Percentiles rank a stretch among this genome's conserved stretches.
Conservation (phyloP, 1,284 basidiomycete genomes). For the Coniferiporia sulphurascens region DNA sequence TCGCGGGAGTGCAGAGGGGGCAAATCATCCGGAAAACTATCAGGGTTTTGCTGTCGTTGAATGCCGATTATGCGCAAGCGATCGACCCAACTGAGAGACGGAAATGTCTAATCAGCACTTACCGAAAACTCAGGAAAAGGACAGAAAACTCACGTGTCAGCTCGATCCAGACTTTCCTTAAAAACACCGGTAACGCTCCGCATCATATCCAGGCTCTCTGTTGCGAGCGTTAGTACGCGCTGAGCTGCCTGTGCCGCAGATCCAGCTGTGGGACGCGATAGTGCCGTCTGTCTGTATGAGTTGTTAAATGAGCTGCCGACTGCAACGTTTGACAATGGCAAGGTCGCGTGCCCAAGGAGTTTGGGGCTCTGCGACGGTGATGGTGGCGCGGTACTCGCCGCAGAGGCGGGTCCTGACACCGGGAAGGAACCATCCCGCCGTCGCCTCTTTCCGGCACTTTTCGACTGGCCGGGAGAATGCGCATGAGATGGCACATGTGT, state of each 20-base stretch:
- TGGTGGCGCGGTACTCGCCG: conserved; percentile 17
- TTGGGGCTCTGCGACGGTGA: conserved; percentile 14
- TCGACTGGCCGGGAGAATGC: conserved; percentile 8
- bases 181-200: conserved; percentile 82
- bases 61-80: conserved; percentile 70
- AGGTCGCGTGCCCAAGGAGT: not conserved
- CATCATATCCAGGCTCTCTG: conserved; percentile 90
- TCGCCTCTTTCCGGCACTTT: conserved; percentile 18
- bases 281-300: conserved; percentile 12
- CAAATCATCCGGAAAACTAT: not conserved
- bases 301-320: conserved; percentile 2
- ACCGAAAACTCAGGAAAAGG: not conserved
- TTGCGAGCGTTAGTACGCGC: conserved; percentile 77
- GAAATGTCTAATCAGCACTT: conserved; percentile 10
- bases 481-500: conserved; percentile 6
- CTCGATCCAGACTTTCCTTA: conserved; percentile 82
- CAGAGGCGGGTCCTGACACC: conserved; percentile 7
- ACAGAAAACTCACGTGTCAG: conserved; percentile 65
- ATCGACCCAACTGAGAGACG: conserved; percentile 65
- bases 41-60: conserved; percentile 44
- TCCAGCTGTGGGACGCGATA: conserved; percentile 41
- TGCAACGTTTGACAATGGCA: conserved; percentile 2
- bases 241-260: conserved; percentile 71
- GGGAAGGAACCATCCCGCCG: not conserved
- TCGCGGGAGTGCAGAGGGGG: not conserved